These are phyloP conservation scores for Leccinum imitatum DNA, from an alignment of 768 basidiomycete species.

Conservation along the genomic window DNA sequence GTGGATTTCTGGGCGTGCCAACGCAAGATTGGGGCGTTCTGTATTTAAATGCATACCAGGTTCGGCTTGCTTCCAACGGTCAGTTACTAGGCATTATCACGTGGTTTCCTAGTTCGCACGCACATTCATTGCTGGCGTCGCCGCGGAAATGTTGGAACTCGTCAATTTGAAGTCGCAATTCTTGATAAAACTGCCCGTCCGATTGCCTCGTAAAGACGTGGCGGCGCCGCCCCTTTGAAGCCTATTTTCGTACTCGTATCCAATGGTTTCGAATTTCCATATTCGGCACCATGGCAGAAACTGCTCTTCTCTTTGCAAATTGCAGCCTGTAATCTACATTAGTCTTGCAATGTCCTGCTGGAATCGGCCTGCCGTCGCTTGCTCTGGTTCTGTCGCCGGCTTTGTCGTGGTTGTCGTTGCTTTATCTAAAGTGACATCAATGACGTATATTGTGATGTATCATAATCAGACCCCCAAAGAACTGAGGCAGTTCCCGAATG, in stretches of 20 bases:
- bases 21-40: neutral
- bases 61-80: neutral
- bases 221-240: conserved; percentile 37
- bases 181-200: conserved; percentile 37
- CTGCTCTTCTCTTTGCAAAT: conserved; percentile 78
- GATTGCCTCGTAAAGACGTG: conserved; percentile 60
- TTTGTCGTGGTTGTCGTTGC: conserved; percentile 67
- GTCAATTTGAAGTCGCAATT: conserved; percentile 91
- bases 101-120: neutral
- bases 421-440: neutral
- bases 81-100: too few species aligned
- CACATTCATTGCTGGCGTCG: conserved; percentile 72
- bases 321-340: conserved; percentile 56
- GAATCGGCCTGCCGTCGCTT: conserved; percentile 73
- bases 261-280: conserved; percentile 81
- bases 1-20: neutral
- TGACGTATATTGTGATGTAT: neutral
- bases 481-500: conserved; percentile 88
- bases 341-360: too few species aligned
- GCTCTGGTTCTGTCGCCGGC: conserved; percentile 76
- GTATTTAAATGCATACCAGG: neutral
- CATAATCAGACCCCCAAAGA: conserved; percentile 75
- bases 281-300: conserved; percentile 86
- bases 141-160: conserved; percentile 83
- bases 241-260: conserved; percentile 31